Evolutionary conservation across 768 basidiomycete species (phyloP).

Genomic region (Tricholoma flavovirens): DNA sequence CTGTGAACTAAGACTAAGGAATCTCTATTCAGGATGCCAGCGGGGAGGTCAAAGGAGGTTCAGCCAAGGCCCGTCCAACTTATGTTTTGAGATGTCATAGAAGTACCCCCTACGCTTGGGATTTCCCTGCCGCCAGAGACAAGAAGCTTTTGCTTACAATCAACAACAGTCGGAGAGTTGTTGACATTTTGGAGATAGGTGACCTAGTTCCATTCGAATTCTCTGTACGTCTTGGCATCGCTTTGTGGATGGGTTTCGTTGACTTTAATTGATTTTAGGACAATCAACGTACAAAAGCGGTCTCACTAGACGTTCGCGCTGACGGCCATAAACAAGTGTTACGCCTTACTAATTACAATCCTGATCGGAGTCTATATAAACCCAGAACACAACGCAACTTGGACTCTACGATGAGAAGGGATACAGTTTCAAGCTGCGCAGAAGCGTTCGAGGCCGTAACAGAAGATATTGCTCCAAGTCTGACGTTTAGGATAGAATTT

Average conservation of each 20-base stretch:
- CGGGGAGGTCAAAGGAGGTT: conserved; percentile 27
- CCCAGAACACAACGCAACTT: conserved; percentile 51
- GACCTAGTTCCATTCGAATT: conserved; percentile 87
- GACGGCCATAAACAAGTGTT: conserved; percentile 82
- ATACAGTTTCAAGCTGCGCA: conserved; percentile 60
- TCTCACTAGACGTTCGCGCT: conserved; percentile 91
- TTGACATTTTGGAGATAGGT: conserved; percentile 97
- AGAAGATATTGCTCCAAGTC: conserved; percentile 60
- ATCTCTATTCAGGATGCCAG: conserved; percentile 34
- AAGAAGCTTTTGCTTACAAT: conserved; percentile 71
- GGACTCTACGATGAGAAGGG: conserved; percentile 49
- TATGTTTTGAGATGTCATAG: conserved; percentile 59
- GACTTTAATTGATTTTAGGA: conserved; percentile 29
- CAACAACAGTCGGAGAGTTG: conserved; percentile 52
- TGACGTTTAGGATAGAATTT: conserved; percentile 69
- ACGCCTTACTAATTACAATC: conserved; percentile 80
- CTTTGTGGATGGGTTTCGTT: neutral
- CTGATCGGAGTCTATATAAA: conserved; percentile 84
- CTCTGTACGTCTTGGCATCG: conserved; percentile 38
- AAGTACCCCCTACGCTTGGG: conserved; percentile 81
- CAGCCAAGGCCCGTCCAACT: conserved; percentile 34
- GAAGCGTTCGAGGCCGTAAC: conserved; percentile 84
- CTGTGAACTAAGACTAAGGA: conserved; percentile 14
- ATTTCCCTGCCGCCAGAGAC: conserved; percentile 76
- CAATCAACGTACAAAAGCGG: conserved; percentile 49